Percentiles rank a stretch among this genome's conserved stretches.
Evolutionary conservation across 1,139 yeast genomes (phyloP).

Genomic region (Scheffersomyces cryptocercus): DNA sequence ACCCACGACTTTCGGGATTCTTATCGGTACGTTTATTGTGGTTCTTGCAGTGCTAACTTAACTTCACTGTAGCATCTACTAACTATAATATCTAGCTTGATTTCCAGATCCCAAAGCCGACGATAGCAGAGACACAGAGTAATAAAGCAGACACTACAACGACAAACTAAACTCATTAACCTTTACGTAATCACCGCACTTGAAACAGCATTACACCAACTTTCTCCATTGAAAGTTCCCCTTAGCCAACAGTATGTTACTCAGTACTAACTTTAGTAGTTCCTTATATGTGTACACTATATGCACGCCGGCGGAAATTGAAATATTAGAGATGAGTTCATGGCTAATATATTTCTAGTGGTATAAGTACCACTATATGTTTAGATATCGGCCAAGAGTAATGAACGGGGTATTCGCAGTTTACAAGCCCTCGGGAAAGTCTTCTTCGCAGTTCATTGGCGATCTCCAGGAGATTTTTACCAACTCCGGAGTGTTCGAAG

Average conservation of each 20-base stretch:
- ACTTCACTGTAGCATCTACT: slow-evolving; percentile 3
- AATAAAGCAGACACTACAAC: too few species aligned
- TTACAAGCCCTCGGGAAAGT: slow-evolving; percentile 83
- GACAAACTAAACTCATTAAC: too few species aligned
- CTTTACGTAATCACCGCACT: too few species aligned
- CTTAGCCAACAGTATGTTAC: too few species aligned
- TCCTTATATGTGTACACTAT: too few species aligned
- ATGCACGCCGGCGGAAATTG: too few species aligned
- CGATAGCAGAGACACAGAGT: too few species aligned
- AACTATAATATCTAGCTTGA: slow-evolving; percentile 33
- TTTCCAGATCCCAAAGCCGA: slow-evolving; percentile 42
- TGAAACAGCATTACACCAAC: slow-evolving; percentile 20
- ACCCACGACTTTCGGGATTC: slow-evolving; percentile 60
- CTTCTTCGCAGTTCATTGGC: slow-evolving; percentile 73
- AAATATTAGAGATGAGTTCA: too few species aligned
- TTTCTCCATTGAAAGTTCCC: too few species aligned
- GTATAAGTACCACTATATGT: slow-evolving; percentile 7
- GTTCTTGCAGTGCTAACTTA: neutral
- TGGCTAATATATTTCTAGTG: too few species aligned
- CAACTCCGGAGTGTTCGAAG: slow-evolving; percentile 57
- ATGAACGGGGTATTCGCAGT: slow-evolving; percentile 96
- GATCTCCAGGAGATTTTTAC: slow-evolving; percentile 66
- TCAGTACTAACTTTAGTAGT: too few species aligned
- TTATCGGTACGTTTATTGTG: slow-evolving; percentile 51
- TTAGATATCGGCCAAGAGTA: slow-evolving; percentile 11